Base-by-base conservation (phyloP, 2,329 filamentous ascomycete genomes). In the Paracamarosporium sp. region DNA sequence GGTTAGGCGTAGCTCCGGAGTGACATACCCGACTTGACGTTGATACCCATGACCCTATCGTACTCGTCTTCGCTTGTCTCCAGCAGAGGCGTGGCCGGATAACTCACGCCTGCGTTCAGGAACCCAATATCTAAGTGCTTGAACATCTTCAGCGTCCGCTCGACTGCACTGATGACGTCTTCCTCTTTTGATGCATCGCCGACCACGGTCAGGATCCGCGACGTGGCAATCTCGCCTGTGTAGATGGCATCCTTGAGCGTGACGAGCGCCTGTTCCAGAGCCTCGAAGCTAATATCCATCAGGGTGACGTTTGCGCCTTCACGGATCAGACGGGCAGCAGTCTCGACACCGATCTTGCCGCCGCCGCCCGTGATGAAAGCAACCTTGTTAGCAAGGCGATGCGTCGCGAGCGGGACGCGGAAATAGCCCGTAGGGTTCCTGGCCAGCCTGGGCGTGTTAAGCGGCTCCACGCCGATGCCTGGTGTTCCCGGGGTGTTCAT, bases 271-370 rank as follows among this genome's bases (percentile, higher is more conserved):
- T 58, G 64, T 20, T 72, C 66, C 33, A 75, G 65, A 7, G 70
- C 64, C 8, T 59, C 59, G 51, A 62, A 59, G 54, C 70, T 63
- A 57, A 74, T 73, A 55, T 79, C 76, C 46, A 78, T 65, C 5
- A 78, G 62, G 12, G 66, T 68, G 31, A 78, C 72, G 20, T 72
- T 76, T 25, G 76, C 76, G 27, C 75, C 76, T 48, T 78, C 76
- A 15, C 70, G 62, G 0, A 78, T 62, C 43, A 77, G 65, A 5
- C 76, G 67, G 4, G 67, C 63, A 17, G 74, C 74, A 7, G 73
- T 75, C 60, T 76, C 74, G 13, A 77, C 66, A 58, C 67, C 71
- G 24, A 74, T 70, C 45, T 71, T 72, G 38, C 70, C 69, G 35
- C 66, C 72, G 20, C 70, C 72, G 31, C 72, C 72, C 1, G 70